phyloP scores from a whole-genome alignment of 1,284 basidiomycete species.

The Rhizoctonia solani region DNA sequence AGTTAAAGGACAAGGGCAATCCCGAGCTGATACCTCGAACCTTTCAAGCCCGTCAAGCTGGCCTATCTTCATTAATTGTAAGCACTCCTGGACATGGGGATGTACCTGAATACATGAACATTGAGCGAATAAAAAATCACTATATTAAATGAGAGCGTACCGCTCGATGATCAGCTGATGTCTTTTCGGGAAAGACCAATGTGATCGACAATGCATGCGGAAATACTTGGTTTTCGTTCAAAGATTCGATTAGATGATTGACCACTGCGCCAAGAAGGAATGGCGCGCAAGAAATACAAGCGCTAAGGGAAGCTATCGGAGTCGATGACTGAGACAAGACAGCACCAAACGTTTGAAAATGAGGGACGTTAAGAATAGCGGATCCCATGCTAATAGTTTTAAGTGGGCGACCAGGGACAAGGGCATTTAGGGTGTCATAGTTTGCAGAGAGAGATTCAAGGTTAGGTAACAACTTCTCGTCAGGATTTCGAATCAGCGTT shows the following conservation, averaged over 20 bases:
- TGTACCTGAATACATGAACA: background rate
- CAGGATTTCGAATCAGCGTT: constrained; percentile 1
- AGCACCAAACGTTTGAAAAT: background rate
- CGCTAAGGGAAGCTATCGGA: background rate
- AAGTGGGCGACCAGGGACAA: constrained; percentile 9
- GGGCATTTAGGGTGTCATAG: background rate
- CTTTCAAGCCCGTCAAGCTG: background rate
- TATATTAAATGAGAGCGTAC: background rate
- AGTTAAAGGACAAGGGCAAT: background rate
- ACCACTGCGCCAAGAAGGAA: background rate
- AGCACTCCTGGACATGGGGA: background rate
- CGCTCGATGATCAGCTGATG: background rate
- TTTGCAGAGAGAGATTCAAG: constrained; percentile 3
- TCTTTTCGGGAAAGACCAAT: background rate
- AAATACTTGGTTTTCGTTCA: background rate
- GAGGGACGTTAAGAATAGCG: background rate
- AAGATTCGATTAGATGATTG: background rate
- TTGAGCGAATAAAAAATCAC: background rate
- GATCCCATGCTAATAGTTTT: background rate
- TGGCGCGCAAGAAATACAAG: background rate
- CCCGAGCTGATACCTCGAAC: background rate
- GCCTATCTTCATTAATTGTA: background rate
- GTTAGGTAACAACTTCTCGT: background rate
- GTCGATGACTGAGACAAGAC: background rate
- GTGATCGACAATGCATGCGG: background rate